Evolutionary conservation across 257 asterid species (phyloP).

Genomic region (Leonotis leonurus): DNA sequence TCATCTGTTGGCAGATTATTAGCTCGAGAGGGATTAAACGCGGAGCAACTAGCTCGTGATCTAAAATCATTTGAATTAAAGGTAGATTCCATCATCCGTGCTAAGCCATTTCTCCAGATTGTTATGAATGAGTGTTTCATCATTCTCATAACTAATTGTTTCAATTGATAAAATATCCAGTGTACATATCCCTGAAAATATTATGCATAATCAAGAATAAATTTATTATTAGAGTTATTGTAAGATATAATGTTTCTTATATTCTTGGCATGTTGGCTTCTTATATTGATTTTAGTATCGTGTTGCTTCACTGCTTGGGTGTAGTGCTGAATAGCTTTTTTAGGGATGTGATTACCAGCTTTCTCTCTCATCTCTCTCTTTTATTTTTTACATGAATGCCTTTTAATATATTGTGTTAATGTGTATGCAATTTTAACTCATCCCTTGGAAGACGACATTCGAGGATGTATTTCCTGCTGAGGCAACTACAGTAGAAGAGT

Average conservation of each 20-base stretch:
- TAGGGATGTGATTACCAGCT: neutral
- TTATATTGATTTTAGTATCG: slow-evolving; percentile 3
- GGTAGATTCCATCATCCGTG: slow-evolving; percentile 28
- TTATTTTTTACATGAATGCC: neutral
- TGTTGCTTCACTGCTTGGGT: neutral
- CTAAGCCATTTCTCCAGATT: neutral
- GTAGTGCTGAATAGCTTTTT: neutral
- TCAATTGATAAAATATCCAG: neutral
- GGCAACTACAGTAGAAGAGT: slow-evolving; percentile 92
- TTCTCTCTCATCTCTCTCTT: neutral
- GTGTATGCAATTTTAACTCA: slow-evolving; percentile 14
- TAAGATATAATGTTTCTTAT: neutral
- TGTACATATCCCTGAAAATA: neutral
- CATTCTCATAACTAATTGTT: neutral
- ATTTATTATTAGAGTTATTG: neutral
- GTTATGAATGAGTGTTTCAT: neutral
- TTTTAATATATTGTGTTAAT: neutral
- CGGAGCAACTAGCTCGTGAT: slow-evolving; percentile 97
- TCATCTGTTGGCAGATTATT: slow-evolving; percentile 46
- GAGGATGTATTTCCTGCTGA: slow-evolving; percentile 98
- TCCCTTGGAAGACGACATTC: slow-evolving; percentile 62
- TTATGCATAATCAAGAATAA: neutral
- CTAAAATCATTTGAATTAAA: slow-evolving; percentile 94
- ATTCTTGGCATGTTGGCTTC: neutral
- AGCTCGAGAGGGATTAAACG: slow-evolving; percentile 94